Evolutionary conservation across 176 grass and related monocot species (phyloP).

Genomic region (Oryza meridionalis): DNA sequence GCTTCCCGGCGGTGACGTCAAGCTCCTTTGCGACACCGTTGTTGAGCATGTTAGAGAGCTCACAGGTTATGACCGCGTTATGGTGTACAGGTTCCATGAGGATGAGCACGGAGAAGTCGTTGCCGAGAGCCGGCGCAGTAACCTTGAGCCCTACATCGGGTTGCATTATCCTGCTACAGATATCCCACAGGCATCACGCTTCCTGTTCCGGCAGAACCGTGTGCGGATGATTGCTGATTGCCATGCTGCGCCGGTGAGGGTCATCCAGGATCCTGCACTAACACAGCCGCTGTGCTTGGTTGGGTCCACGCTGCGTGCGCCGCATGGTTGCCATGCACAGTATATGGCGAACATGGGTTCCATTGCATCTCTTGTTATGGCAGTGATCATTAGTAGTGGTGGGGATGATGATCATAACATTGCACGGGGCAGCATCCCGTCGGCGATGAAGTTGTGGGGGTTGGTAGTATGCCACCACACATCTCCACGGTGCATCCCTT

Average conservation of each 20-base stretch:
- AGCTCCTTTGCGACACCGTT: constrained; percentile 81
- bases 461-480: constrained; percentile 98
- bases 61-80: constrained; percentile 92
- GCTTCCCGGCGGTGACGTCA: constrained; percentile 77
- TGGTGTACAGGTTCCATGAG: constrained; percentile 98
- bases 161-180: constrained; percentile 97
- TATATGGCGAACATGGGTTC: constrained; percentile 99
- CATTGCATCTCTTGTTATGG: constrained; percentile 87
- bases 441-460: constrained; percentile 88
- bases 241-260: constrained; percentile 62
- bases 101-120: constrained; percentile 97
- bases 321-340: constrained; percentile 85
- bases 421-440: constrained; percentile 39
- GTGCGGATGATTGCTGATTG: constrained; percentile 96
- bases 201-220: constrained; percentile 97
- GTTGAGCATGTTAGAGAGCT: constrained; percentile 86
- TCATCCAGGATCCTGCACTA: constrained; percentile 79
- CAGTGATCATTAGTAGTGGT: constrained; percentile 80
- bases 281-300: constrained; percentile 85
- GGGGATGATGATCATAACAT: constrained; percentile 64
- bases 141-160: constrained; percentile 91
- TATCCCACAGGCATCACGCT: constrained; percentile 93
- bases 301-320: constrained; percentile 83
- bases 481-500: constrained; percentile 83
- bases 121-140: constrained; percentile 64